Evolutionary conservation across 805 yeast species (phyloP), one percentile per base, ranked within the genome.

Genomic region (Wickerhamomyces sydowiorum): DNA sequence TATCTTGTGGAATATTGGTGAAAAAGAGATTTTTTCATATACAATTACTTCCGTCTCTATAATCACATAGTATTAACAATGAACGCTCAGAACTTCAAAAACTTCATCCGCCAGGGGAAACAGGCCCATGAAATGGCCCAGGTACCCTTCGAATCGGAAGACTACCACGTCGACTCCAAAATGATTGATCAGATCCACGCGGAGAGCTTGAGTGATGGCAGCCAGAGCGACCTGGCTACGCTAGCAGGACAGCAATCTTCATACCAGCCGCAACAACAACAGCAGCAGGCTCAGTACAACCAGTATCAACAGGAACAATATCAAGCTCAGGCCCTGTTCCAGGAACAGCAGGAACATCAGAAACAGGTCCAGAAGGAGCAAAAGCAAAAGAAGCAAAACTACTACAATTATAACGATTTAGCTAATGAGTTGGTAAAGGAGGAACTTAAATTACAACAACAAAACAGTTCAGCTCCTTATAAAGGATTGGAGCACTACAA

Each of bases 41-140:
- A n/a, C n/a, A n/a, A n/a, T n/a, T n/a, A n/a, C n/a, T n/a, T n/a
- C n/a, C n/a, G n/a, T n/a, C n/a, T n/a, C 10, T 23, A n/a, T 12
- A 28, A 14, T 14, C 19, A 17, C 10, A 18, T 13, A 31, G n/a
- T 5, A 20, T 3, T 32, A 32, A 22, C 20, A 32, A 32, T 32
- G 35, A 32, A 29, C 25, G 38, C 23, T 14, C 42, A 66, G 70
- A 67, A 66, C 51, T 51, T 69, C 29, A 66, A 65, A 50, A 66
- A 69, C 43, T 66, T 68, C 43, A 69, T 69, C 39, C 61, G 73
- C 41, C 72, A 68, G 42, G 74, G 74, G 15, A 66, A 56, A 44
- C 67, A 65, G 38, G 69, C 68, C 6, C 64, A 55, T 39, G 51
- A 39, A 4, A 22, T 41, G 15, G 10, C 17, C 38, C 21, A 37